Base-by-base conservation (phyloP, 441 rosid genomes). In the Arabidopsis hybrid region DNA sequence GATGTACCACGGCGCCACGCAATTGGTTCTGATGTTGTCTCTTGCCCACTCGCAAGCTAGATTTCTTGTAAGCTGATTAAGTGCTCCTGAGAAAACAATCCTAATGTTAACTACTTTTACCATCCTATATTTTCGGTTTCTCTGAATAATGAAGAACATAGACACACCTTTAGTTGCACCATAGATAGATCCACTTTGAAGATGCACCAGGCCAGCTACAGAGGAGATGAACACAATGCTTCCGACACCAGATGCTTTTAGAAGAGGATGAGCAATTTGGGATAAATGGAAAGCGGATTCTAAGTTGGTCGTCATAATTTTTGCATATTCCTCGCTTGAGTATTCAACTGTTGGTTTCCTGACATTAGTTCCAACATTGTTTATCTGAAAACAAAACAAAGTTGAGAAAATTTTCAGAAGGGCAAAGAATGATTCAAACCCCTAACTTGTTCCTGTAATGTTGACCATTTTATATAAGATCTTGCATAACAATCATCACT, bases 31-130 rank as follows among this genome's bases (percentile, higher is more conserved):
- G 72, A 91, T 94, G 60, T 90, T 90, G 85, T 91, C 98, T 8
- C 81, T 81, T 21, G 98, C 96, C 98, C 98, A 89, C 68, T 90
- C 96, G 17, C 96, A 94, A 74, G 98, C 98, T 80, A 94, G 83
- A 80, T 85, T 87, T 72, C 78, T 91, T 32, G 98, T 79, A 42
- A 94, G 87, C 72, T 90, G 97, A 82, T 94, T 91, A 42, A 94
- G 83, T 59, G 97, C 98, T 74, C 84, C 97, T 88, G 82, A 16
- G 10, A 74, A 49, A 13, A 16, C 7, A 77, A 53, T 34, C 65
- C 2, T 7, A 60, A 47, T 9, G 42, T n/a, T 16, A 55, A 8
- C 29, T 6, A 17, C 51, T 55, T 57, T 43, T 6, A 39, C 70
- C 50, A 31, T 73, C 50, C 9, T 38, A 67, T 76, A 8, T 14